Percentiles rank a stretch among this genome's conserved stretches.
phyloP scores from a whole-genome alignment of 768 basidiomycete species.

The Vararia minispora region DNA sequence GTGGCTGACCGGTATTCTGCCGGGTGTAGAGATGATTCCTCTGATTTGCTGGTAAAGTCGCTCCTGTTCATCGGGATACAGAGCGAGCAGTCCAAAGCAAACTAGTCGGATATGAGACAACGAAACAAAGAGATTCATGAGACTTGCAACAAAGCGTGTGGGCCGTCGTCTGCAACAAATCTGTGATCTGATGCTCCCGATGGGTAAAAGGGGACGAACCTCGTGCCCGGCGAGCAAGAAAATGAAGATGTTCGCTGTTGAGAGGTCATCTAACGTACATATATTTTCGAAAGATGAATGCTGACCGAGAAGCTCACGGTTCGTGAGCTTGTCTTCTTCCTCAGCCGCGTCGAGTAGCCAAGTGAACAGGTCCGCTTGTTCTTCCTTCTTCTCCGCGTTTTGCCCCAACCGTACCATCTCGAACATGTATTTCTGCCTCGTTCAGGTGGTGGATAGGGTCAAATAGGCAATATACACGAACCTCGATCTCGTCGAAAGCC shows the following conservation, averaged over 20 bases:
- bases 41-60: constrained; percentile 26
- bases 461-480: constrained; percentile 10
- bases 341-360: constrained; percentile 15
- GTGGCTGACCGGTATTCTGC: constrained; percentile 10
- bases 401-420: constrained; percentile 17
- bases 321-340: constrained; percentile 13
- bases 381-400: constrained; percentile 9
- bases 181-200: neutral
- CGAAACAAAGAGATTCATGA: no score
- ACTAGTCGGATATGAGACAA: no score
- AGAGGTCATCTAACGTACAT: neutral
- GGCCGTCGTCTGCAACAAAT: constrained; percentile 22
- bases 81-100: constrained; percentile 32
- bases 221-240: constrained; percentile 27
- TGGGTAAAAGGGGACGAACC: constrained; percentile 5
- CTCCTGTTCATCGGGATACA: constrained; percentile 31
- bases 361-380: constrained; percentile 18
- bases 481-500: constrained; percentile 35
- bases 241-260: constrained; percentile 19
- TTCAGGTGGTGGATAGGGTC: neutral
- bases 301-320: constrained; percentile 16
- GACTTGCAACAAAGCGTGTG: constrained; percentile 26
- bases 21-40: constrained; percentile 20
- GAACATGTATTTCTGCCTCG: constrained; percentile 15
- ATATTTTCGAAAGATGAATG: neutral